Conservation (phyloP, 768 basidiomycete genomes). For the Roridomyces roridus region DNA sequence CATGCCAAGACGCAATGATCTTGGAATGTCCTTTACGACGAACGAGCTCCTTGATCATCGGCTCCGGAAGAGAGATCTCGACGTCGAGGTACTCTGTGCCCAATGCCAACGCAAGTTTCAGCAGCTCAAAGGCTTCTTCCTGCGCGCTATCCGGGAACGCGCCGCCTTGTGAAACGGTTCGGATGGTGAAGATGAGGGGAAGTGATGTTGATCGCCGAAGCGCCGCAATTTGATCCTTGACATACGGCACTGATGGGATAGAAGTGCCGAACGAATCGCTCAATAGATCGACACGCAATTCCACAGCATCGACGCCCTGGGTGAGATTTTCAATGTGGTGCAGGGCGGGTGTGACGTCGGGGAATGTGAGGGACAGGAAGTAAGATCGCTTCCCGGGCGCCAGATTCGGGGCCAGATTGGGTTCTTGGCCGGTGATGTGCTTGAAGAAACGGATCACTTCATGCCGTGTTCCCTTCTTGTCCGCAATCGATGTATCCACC, state of each 20-base stretch:
- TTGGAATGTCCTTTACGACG: slow-evolving; percentile 72
- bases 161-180: slow-evolving; percentile 90
- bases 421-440: slow-evolving; percentile 76
- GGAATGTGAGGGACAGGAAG: slow-evolving; percentile 93
- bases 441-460: slow-evolving; percentile 88
- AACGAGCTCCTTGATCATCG: slow-evolving; percentile 62
- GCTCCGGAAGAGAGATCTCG: slow-evolving; percentile 78
- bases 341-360: slow-evolving; percentile 79
- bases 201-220: slow-evolving; percentile 79
- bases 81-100: slow-evolving; percentile 95
- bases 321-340: slow-evolving; percentile 73
- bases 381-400: slow-evolving; percentile 71
- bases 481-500: slow-evolving; percentile 26
- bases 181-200: slow-evolving; percentile 91
- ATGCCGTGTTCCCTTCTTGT: slow-evolving; percentile 47
- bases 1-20: slow-evolving; percentile 94
- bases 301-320: slow-evolving; percentile 88
- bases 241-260: slow-evolving; percentile 74
- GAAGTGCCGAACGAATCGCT: slow-evolving; percentile 54
- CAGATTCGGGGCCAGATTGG: slow-evolving; percentile 68
- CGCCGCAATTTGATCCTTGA: slow-evolving; percentile 79
- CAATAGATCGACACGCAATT: slow-evolving; percentile 92
- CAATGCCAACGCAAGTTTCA: slow-evolving; percentile 78
- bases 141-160: slow-evolving; percentile 83
- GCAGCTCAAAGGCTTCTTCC: slow-evolving; percentile 74